Evolutionary conservation across 2,329 filamentous ascomycete genomes (phyloP), one percentile per base, ranked within the genome.

Genomic region (Epichloe uncinata): DNA sequence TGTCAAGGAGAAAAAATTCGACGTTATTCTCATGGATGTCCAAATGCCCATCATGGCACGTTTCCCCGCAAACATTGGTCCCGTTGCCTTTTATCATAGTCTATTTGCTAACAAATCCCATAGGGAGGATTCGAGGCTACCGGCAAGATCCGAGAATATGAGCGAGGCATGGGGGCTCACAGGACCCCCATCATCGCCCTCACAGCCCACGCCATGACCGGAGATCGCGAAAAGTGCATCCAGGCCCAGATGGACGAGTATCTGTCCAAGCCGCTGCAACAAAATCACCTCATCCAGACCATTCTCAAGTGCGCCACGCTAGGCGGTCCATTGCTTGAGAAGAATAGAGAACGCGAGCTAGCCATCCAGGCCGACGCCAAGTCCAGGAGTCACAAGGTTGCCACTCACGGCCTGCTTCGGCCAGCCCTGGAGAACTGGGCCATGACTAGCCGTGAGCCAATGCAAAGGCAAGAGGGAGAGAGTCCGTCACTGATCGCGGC

Each of bases 231-330:
- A 66, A 95, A 95, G 73, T 98, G 93, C 67, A 94, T 98, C 54
- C 88, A 95, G 65, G 93, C 91, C 9, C 89, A 97, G 71, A 98
- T 98, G 93, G 93, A 98, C 66, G 93, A 98, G 67, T 98, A 98
- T 63, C 74, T 98, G 41, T 95, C 91, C 16, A 98, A 98, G 66
- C 91, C 91, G 26, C 74, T 97, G 53, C 94, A 96, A 67, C 91
- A 95, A 63, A 96, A 95, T 65, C 88, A 95, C 66, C 83, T 97
- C 61, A 96, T 97, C 61, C 91, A 97, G 70, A 96, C 90, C 1
- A 97, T 98, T 53, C 78, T 97, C 56, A 95, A 96, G 66, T 97
- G 91, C 64, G 91, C 89, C 12, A 96, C 93, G 4, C 81, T 97
- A 35, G 89, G 91, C 51, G 85, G 87, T 43, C 84, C 84, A 47